A percentile compares a stretch with the other conserved stretches of the same genome.
phyloP scores from a whole-genome alignment of 2,329 filamentous ascomycete genomes.

The Chaetomiaceae sp. region DNA sequence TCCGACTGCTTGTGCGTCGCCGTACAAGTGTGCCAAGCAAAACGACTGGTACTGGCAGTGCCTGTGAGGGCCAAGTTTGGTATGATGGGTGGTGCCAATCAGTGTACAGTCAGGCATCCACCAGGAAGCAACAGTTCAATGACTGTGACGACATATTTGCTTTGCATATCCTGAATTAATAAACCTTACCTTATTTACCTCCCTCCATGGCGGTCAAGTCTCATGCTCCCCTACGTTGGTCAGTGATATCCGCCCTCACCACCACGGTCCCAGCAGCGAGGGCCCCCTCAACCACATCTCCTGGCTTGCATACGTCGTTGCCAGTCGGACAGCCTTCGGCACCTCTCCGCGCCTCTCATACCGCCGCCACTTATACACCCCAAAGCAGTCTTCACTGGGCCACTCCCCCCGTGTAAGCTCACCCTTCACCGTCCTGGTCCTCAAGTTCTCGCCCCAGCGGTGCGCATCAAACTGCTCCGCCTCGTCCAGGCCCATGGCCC shows the following conservation, averaged over 20 bases:
- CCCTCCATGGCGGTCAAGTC: too few relatives aligned
- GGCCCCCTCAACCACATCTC: neutral
- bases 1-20: constrained; percentile 18
- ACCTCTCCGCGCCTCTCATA: neutral
- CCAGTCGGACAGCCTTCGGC: too few relatives aligned
- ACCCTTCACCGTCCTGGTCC: neutral
- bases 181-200: too few relatives aligned
- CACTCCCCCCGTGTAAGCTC: neutral
- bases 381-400: neutral
- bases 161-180: too few relatives aligned
- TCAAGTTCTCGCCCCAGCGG: neutral
- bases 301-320: neutral
- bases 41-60: constrained; percentile 26
- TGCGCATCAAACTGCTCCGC: neutral
- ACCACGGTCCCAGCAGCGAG: neutral
- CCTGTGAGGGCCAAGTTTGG: constrained; percentile 10
- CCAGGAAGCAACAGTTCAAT: too few relatives aligned
- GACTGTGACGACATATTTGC: too few relatives aligned
- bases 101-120: too few relatives aligned
- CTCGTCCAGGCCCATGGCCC: neutral
- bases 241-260: too few relatives aligned
- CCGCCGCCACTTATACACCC: neutral
- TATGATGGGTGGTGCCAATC: too few relatives aligned
- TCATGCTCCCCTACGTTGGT: too few relatives aligned
- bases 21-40: constrained; percentile 17